Percentiles rank a stretch among this genome's conserved stretches.
Evolutionary conservation across 768 basidiomycete species (phyloP).

Genomic region (Trametes sanguinea): DNA sequence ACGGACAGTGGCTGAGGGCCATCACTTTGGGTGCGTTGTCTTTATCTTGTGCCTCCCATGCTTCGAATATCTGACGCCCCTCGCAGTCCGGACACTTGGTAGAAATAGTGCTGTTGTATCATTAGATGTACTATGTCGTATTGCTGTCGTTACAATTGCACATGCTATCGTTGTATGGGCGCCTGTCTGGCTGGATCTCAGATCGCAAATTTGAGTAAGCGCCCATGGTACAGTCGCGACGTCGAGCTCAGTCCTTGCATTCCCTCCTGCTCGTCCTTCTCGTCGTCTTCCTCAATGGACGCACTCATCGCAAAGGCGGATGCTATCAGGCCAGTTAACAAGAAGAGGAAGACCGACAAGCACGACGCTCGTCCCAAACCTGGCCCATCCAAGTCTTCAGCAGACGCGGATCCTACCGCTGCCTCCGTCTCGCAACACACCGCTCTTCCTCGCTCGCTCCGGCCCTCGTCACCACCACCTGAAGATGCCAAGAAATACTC

Average conservation of each 20-base stretch:
- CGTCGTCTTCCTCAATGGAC: slow-evolving; percentile 52
- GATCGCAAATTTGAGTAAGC: slow-evolving; percentile 13
- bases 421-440: slow-evolving; percentile 42
- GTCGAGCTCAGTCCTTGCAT: background rate
- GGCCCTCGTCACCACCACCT: slow-evolving; percentile 47
- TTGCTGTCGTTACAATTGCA: slow-evolving; percentile 15
- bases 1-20: slow-evolving; percentile 22
- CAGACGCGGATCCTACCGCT: slow-evolving; percentile 22
- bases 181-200: background rate
- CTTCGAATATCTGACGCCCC: no score
- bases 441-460: slow-evolving; percentile 68
- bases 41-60: no score
- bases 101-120: slow-evolving; percentile 13
- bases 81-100: slow-evolving; percentile 20
- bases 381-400: slow-evolving; percentile 14
- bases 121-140: slow-evolving; percentile 13
- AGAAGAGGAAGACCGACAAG: slow-evolving; percentile 29
- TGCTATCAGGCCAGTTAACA: slow-evolving; percentile 50
- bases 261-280: background rate
- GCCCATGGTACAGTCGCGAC: background rate
- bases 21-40: slow-evolving; percentile 33
- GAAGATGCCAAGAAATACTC: slow-evolving; percentile 50
- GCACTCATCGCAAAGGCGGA: slow-evolving; percentile 72
- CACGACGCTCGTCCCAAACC: slow-evolving; percentile 23
- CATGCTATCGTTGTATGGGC: background rate